Evolutionary conservation across 2,329 filamentous ascomycete species (phyloP).

Genomic region (Volutella citrinella): DNA sequence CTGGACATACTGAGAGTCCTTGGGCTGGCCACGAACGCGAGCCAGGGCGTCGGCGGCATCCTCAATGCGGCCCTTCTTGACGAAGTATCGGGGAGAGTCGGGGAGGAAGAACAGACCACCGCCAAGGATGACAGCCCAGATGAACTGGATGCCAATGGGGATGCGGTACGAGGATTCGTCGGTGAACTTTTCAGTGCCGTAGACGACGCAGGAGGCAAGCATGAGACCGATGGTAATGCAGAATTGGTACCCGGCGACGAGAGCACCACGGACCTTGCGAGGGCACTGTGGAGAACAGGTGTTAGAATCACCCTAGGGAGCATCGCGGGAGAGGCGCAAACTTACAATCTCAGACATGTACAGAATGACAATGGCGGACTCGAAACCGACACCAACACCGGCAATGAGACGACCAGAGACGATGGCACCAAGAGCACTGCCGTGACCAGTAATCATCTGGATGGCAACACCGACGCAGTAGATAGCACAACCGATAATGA

Average conservation of each 20-base stretch:
- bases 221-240: conserved; percentile 19
- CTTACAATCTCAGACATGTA: conserved; percentile 82
- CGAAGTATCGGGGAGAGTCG: conserved; percentile 81
- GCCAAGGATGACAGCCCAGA: conserved; percentile 75
- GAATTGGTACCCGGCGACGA: conserved; percentile 18
- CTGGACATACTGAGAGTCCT: conserved; percentile 71
- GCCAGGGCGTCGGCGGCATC: conserved; percentile 60
- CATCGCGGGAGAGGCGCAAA: conserved; percentile 7
- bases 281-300: conserved; percentile 42
- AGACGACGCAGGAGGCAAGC: conserved; percentile 14
- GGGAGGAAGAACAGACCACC: conserved; percentile 72
- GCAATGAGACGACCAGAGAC: conserved; percentile 73
- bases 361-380: conserved; percentile 75
- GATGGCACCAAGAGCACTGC: conserved; percentile 56
- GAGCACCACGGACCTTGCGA: conserved; percentile 16
- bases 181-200: conserved; percentile 9
- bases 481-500: conserved; percentile 68
- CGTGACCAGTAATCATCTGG: conserved; percentile 54
- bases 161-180: conserved; percentile 65
- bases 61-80: conserved; percentile 71
- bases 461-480: conserved; percentile 68
- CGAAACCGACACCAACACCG: conserved; percentile 76
- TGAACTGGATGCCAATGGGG: conserved; percentile 73
- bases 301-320: conserved; percentile 9
- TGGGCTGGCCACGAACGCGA: conserved; percentile 70